Conservation (phyloP, 164 flowering plant genomes). For the Chimonanthus salicifolius region DNA sequence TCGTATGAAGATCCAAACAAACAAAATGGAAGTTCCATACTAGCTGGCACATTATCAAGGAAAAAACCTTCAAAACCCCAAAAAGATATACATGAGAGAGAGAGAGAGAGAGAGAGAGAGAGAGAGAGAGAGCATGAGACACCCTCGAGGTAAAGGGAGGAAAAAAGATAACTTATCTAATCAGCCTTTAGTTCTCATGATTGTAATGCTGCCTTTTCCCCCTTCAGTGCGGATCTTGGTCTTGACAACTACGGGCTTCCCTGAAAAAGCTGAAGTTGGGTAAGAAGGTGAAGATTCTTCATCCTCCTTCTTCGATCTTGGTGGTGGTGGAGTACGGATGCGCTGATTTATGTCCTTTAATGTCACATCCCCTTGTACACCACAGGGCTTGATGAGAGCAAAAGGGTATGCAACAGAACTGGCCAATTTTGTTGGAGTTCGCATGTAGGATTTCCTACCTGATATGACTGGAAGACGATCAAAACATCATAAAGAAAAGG, state of each 20-base stretch:
- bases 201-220: constrained; percentile 95
- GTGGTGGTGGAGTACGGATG: constrained; percentile 61
- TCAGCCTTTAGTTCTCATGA: constrained; percentile 91
- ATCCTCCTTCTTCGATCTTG: constrained; percentile 30
- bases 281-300: constrained; percentile 44
- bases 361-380: constrained; percentile 71
- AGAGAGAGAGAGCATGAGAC: constrained; percentile 3
- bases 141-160: not conserved
- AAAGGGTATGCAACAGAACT: constrained; percentile 85
- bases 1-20: not conserved
- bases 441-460: constrained; percentile 63
- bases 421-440: constrained; percentile 55
- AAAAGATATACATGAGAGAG: constrained; percentile 5
- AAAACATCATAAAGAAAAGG: not conserved
- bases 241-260: constrained; percentile 92
- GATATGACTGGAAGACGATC: not conserved
- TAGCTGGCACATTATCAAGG: constrained; percentile 2
- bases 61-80: constrained; percentile 8
- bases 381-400: constrained; percentile 83
- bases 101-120: constrained; percentile 3
- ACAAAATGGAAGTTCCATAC: constrained; percentile 6
- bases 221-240: constrained; percentile 93
- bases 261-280: constrained; percentile 89
- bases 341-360: constrained; percentile 85
- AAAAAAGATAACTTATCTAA: constrained; percentile 10